Evolutionary conservation across 768 basidiomycete species (phyloP).

Genomic region (Collybia nuda): DNA sequence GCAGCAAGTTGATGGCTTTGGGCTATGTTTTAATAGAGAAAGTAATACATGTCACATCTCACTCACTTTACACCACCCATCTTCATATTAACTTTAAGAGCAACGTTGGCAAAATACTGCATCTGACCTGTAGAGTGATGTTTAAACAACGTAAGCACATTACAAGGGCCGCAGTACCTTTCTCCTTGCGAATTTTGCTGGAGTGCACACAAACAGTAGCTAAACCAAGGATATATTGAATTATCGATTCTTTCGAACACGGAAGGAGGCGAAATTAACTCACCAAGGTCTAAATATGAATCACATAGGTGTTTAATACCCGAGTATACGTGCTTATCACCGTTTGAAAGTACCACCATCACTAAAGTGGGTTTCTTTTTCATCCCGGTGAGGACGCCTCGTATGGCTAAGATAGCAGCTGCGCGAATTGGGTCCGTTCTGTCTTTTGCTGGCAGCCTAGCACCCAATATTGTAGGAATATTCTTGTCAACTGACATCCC

Average conservation of each 20-base stretch:
- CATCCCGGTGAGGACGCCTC: conserved; percentile 36
- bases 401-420: conserved; percentile 47
- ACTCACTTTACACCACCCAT: conserved; percentile 76
- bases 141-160: conserved; percentile 8
- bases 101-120: conserved; percentile 79
- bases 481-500: conserved; percentile 55
- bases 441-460: conserved; percentile 49
- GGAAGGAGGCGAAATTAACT: conserved; percentile 10
- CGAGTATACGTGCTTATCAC: conserved; percentile 76
- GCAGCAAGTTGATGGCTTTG: conserved; percentile 46
- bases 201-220: conserved; percentile 77
- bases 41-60: background rate
- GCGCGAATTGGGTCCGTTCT: conserved; percentile 55
- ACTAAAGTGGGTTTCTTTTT: conserved; percentile 53
- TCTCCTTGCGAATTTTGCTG: conserved; percentile 67
- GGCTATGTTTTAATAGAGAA: conserved; percentile 2
- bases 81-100: conserved; percentile 83
- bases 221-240: conserved; percentile 15
- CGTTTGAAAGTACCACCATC: conserved; percentile 64
- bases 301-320: conserved; percentile 77
- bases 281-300: conserved; percentile 57
- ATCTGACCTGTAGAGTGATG: conserved; percentile 46
- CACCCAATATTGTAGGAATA: conserved; percentile 37
- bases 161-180: conserved; percentile 40
- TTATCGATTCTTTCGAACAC: background rate